Evolutionary conservation across 352 stramenopile genomes (phyloP).

Genomic region (Elongisporangium prolatum): DNA sequence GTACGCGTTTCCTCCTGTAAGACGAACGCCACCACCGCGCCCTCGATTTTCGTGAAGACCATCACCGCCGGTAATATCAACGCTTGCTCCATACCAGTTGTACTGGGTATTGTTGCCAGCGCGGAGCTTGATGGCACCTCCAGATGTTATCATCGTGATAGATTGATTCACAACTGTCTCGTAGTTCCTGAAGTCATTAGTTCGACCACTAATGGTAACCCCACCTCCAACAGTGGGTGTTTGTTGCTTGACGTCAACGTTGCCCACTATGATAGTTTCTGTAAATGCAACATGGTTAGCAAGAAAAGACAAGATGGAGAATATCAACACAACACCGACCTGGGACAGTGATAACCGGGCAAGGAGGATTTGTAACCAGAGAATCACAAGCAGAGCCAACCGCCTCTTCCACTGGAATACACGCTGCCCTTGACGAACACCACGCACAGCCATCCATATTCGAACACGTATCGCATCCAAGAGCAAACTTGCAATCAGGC

Average conservation of each 20-base stretch:
- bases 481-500: slow-evolving; percentile 41
- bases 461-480: slow-evolving; percentile 64
- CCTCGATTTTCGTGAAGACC: slow-evolving; percentile 77
- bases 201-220: slow-evolving; percentile 33
- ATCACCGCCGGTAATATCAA: slow-evolving; percentile 58
- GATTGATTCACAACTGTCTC: slow-evolving; percentile 37
- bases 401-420: slow-evolving; percentile 82
- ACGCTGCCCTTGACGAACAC: slow-evolving; percentile 84
- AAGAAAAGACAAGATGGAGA: slow-evolving; percentile 8
- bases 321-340: slow-evolving; percentile 7
- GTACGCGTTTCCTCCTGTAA: slow-evolving; percentile 66
- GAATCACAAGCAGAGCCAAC: slow-evolving; percentile 73
- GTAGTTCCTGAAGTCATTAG: slow-evolving; percentile 28
- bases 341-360: slow-evolving; percentile 40
- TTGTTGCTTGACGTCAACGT: slow-evolving; percentile 51
- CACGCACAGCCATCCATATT: slow-evolving; percentile 74
- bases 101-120: slow-evolving; percentile 66
- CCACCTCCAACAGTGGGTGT: slow-evolving; percentile 30
- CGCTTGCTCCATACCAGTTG: slow-evolving; percentile 50
- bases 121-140: slow-evolving; percentile 42
- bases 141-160: slow-evolving; percentile 30
- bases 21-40: slow-evolving; percentile 61
- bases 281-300: slow-evolving; percentile 13
- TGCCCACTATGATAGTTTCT: slow-evolving; percentile 53
- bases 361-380: slow-evolving; percentile 81